phyloP scores from a whole-genome alignment of 2,329 filamentous ascomycete species.

The Cadophora luteo-olivacea region DNA sequence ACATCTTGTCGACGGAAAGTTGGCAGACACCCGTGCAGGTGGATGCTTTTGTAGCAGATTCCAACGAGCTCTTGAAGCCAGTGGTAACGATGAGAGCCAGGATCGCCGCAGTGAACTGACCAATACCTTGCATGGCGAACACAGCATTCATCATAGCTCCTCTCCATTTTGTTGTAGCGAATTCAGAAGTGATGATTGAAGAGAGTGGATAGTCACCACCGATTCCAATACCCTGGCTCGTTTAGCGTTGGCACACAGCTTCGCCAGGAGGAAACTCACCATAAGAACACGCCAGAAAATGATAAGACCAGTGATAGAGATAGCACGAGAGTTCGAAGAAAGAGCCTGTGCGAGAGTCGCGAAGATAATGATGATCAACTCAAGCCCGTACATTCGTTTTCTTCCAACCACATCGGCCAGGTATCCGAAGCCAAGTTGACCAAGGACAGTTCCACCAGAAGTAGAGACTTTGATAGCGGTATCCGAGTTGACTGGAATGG shows the following conservation, averaged over 20 bases:
- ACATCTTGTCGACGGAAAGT: constrained; percentile 73
- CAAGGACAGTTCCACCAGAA: constrained; percentile 82
- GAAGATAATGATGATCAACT: constrained; percentile 82
- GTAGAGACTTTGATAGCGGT: constrained; percentile 87
- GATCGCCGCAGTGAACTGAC: constrained; percentile 77
- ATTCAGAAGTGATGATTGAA: constrained; percentile 86
- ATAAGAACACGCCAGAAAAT: constrained; percentile 86
- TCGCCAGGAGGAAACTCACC: constrained; percentile 43
- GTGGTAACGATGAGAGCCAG: constrained; percentile 77
- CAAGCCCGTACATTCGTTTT: constrained; percentile 79
- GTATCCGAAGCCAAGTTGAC: constrained; percentile 80
- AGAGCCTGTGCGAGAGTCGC: constrained; percentile 77
- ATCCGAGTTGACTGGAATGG: constrained; percentile 71
- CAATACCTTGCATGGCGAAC: constrained; percentile 87
- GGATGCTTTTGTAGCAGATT: constrained; percentile 50
- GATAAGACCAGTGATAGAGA: constrained; percentile 69
- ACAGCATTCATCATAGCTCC: constrained; percentile 88
- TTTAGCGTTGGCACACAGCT: too few species aligned
- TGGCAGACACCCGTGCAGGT: constrained; percentile 68
- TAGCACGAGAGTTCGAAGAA: constrained; percentile 65
- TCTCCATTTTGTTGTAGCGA: constrained; percentile 84
- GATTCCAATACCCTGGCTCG: constrained; percentile 62
- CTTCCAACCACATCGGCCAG: constrained; percentile 80
- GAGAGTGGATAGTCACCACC: constrained; percentile 84
- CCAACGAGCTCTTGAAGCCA: constrained; percentile 71